Conservation (phyloP, 129 eudicot genomes). For the Flaveria bidentis region DNA sequence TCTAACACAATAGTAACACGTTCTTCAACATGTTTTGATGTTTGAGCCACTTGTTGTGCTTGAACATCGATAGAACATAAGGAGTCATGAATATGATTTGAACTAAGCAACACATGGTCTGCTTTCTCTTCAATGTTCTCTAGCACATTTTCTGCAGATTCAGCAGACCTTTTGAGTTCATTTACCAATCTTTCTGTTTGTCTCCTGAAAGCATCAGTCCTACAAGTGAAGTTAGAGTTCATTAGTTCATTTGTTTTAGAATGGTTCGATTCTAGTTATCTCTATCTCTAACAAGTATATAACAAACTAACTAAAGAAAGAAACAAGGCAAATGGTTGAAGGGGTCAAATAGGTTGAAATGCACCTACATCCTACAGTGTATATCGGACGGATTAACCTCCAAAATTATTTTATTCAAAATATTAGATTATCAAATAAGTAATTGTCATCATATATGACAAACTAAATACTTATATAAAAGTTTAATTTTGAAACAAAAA, state of each 20-base stretch:
- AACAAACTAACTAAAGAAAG: not conserved
- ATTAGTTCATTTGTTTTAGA: too few relatives aligned
- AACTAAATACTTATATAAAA: not conserved
- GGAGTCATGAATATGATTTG: conserved; percentile 55
- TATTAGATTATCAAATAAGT: not conserved
- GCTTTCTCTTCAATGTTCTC: conserved; percentile 58
- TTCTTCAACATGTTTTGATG: conserved; percentile 49
- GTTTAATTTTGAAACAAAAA: not conserved
- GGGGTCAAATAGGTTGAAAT: not conserved
- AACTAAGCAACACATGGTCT: conserved; percentile 45
- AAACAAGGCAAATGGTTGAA: not conserved
- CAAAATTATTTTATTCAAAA: not conserved
- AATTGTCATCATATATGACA: not conserved
- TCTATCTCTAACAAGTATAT: not conserved
- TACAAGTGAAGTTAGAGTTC: conserved; percentile 19
- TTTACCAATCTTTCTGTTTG: conserved; percentile 76
- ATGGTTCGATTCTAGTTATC: not conserved
- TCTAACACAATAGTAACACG: conserved; percentile 39
- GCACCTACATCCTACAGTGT: not conserved
- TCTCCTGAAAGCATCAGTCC: conserved; percentile 71
- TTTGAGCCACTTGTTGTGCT: conserved; percentile 54
- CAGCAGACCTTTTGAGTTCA: conserved; percentile 64
- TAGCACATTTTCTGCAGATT: conserved; percentile 58
- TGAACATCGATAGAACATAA: conserved; percentile 50
- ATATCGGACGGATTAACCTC: not conserved